Percentiles rank a stretch among this genome's conserved stretches.
phyloP scores from a whole-genome alignment of 2,329 filamentous ascomycete species.

The Ophiostoma fasciatum region DNA sequence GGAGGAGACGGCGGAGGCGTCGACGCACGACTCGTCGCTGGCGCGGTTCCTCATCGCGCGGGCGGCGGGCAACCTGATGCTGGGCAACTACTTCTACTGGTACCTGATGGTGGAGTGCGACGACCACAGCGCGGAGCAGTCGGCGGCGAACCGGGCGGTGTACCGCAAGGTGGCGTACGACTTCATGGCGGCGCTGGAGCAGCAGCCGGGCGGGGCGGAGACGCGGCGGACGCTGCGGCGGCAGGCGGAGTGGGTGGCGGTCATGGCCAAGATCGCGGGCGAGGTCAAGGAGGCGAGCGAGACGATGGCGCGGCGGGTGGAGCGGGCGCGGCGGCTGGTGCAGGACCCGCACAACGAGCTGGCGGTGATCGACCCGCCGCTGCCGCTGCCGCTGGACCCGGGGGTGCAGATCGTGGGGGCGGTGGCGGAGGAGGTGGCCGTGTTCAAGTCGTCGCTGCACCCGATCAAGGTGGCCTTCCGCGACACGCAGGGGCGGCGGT shows the following conservation, averaged over 20 bases:
- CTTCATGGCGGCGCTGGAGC: slow-evolving; percentile 80
- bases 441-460: slow-evolving; percentile 91
- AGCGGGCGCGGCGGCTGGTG: slow-evolving; percentile 70
- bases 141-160: slow-evolving; percentile 58
- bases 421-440: slow-evolving; percentile 55
- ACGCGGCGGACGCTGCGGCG: slow-evolving; percentile 63
- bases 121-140: slow-evolving; percentile 63
- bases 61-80: slow-evolving; percentile 72
- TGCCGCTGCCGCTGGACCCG: slow-evolving; percentile 81
- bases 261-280: slow-evolving; percentile 76
- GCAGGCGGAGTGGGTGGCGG: slow-evolving; percentile 78
- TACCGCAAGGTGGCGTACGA: slow-evolving; percentile 92
- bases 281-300: slow-evolving; percentile 74
- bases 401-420: slow-evolving; percentile 57
- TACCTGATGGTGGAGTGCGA: slow-evolving; percentile 97
- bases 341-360: slow-evolving; percentile 86
- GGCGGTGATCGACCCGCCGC: slow-evolving; percentile 63
- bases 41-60: slow-evolving; percentile 80
- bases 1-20: slow-evolving; percentile 41
- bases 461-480: slow-evolving; percentile 87
- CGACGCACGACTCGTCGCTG: slow-evolving; percentile 63
- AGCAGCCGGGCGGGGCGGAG: slow-evolving; percentile 52
- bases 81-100: slow-evolving; percentile 96
- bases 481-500: slow-evolving; percentile 60
- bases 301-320: slow-evolving; percentile 64